Percentiles rank a stretch among this genome's conserved stretches.
Conservation (phyloP, 805 yeast genomes). For the Candida ponderosae region DNA sequence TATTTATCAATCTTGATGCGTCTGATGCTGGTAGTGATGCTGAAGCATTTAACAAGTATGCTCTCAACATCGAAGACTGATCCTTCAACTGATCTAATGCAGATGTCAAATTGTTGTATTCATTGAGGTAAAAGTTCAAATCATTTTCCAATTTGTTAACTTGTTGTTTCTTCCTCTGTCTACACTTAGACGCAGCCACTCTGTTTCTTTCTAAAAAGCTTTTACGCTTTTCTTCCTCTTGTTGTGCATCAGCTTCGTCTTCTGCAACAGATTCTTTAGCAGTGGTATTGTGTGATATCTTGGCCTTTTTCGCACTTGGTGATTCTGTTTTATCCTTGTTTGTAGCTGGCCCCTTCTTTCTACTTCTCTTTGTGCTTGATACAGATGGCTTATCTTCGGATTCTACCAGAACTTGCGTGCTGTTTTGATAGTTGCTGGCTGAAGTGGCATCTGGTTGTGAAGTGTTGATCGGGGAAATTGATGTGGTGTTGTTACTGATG, state of each 20-base stretch:
- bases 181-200: conserved; percentile 91
- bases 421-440: no score
- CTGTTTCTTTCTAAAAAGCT: conserved; percentile 84
- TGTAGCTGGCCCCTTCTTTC: conserved; percentile 5
- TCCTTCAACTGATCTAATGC: conserved; percentile 54
- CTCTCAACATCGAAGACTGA: conserved; percentile 43
- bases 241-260: conserved; percentile 4
- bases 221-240: conserved; percentile 66
- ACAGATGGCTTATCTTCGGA: background rate
- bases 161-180: conserved; percentile 89
- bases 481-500: no score
- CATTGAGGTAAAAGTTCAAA: conserved; percentile 57
- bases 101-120: conserved; percentile 56
- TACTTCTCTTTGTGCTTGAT: conserved; percentile 4
- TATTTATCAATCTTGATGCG: conserved; percentile 8
- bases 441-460: no score
- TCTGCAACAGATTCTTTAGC: background rate
- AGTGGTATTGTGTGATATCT: no score
- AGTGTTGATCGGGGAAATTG: no score
- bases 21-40: background rate
- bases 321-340: conserved; percentile 1
- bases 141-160: conserved; percentile 78
- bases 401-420: no score
- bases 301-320: conserved; percentile 3
- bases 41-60: conserved; percentile 26